Evolutionary conservation across 129 eudicot genomes (phyloP).

Genomic region (sunflower (Helianthus annuus)): DNA sequence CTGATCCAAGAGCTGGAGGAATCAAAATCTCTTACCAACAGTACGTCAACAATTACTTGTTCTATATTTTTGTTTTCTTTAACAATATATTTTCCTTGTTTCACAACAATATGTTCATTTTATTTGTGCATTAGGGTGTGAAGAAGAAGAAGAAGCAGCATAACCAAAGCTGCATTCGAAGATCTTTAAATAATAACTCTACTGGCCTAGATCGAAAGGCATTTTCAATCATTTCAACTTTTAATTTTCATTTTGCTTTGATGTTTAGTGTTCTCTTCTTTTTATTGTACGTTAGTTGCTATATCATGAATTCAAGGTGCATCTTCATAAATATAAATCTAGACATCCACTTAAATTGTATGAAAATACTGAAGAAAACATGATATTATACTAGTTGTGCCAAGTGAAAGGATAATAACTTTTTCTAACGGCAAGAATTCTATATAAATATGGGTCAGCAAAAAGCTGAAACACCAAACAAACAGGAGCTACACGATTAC

Average conservation of each 20-base stretch:
- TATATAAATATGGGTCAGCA: too few relatives aligned
- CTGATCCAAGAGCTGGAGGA: neutral
- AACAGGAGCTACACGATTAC: too few relatives aligned
- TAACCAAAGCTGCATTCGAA: neutral
- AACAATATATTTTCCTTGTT: too few relatives aligned
- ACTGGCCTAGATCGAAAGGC: neutral
- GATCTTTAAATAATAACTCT: neutral
- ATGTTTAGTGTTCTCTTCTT: neutral
- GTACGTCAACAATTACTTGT: neutral
- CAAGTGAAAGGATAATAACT: too few relatives aligned
- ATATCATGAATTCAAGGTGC: neutral
- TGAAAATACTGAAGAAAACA: too few relatives aligned
- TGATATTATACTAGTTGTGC: too few relatives aligned
- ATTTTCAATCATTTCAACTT: neutral
- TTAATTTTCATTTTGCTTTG: neutral
- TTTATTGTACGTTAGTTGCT: neutral
- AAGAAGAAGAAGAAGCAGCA: neutral
- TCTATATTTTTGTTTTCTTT: too few relatives aligned
- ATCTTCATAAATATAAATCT: neutral
- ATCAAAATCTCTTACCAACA: constrained; percentile 1
- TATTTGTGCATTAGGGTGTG: neutral
- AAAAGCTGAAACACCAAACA: too few relatives aligned
- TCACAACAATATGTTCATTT: neutral
- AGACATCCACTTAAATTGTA: too few relatives aligned
- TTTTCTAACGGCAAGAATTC: too few relatives aligned